phyloP scores from a whole-genome alignment of 805 yeast species.

The Candida xyloterini region DNA sequence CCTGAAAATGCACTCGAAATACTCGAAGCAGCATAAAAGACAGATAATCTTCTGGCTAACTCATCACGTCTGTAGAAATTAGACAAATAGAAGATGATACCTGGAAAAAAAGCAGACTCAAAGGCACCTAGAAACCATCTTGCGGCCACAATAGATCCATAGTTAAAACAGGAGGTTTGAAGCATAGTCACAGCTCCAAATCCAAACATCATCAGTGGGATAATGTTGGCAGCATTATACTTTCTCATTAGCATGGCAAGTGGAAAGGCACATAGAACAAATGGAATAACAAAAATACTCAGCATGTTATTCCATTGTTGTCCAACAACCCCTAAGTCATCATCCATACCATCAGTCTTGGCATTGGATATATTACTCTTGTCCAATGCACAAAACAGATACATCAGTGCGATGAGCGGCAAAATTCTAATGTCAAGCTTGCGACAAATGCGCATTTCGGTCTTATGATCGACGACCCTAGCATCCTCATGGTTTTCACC shows the following conservation, averaged over 20 bases:
- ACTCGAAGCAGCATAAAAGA: conserved; percentile 34
- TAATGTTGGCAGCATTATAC: conserved; percentile 40
- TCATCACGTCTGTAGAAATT: conserved; percentile 36
- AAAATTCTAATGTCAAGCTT: conserved; percentile 43
- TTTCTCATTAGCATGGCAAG: conserved; percentile 37
- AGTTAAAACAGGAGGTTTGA: conserved; percentile 37
- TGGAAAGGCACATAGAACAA: conserved; percentile 43
- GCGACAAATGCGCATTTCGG: conserved; percentile 31
- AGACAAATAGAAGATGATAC: conserved; percentile 34
- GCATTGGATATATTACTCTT: conserved; percentile 48
- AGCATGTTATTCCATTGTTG: conserved; percentile 43
- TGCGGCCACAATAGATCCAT: conserved; percentile 30
- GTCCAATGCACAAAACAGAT: conserved; percentile 39
- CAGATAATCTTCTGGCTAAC: conserved; percentile 33
- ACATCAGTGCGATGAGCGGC: conserved; percentile 43
- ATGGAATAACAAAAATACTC: conserved; percentile 42
- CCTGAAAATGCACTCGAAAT: conserved; percentile 37
- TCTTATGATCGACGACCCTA: conserved; percentile 6
- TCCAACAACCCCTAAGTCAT: conserved; percentile 38
- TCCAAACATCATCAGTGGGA: conserved; percentile 40
- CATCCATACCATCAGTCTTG: conserved; percentile 42
- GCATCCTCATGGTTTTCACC: neutral
- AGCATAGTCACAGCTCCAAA: conserved; percentile 41
- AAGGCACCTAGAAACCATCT: conserved; percentile 36
- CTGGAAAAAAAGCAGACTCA: conserved; percentile 37